Conservation (phyloP, 2,329 filamentous ascomycete genomes). For the Exophiala phaeomuriformis region DNA sequence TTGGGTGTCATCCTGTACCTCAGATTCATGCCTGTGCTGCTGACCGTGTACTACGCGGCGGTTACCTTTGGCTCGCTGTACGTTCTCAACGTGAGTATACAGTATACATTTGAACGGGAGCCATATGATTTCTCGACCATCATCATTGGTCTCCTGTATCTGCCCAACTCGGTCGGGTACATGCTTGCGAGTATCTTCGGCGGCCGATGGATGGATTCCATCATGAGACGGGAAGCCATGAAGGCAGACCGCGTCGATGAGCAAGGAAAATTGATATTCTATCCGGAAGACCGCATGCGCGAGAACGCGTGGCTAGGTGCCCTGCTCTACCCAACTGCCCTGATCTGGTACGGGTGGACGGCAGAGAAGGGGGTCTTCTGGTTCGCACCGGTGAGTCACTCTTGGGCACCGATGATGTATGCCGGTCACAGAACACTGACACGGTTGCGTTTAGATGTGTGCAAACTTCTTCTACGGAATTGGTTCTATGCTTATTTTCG, state of each 20-base stretch:
- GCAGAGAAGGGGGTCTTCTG: conserved; percentile 56
- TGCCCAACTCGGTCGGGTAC: conserved; percentile 70
- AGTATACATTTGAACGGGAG: conserved; percentile 57
- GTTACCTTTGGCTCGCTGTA: conserved; percentile 71
- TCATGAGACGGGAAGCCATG: conserved; percentile 71
- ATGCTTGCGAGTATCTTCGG: conserved; percentile 60
- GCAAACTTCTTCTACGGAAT: conserved; percentile 69
- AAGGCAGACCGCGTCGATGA: conserved; percentile 62
- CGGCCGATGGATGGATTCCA: conserved; percentile 69
- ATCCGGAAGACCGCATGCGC: conserved; percentile 73
- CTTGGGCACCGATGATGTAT: conserved; percentile 6
- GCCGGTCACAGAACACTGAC: conserved; percentile 21
- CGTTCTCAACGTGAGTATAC: conserved; percentile 68
- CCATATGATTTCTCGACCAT: conserved; percentile 65
- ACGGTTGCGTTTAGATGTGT: conserved; percentile 39
- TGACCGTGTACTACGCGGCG: conserved; percentile 66
- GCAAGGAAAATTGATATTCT: conserved; percentile 57
- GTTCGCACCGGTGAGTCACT: conserved; percentile 45
- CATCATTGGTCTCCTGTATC: conserved; percentile 67
- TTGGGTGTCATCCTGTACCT: conserved; percentile 63
- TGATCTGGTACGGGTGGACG: conserved; percentile 74
- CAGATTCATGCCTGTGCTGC: conserved; percentile 63
- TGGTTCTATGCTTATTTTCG: conserved; percentile 72
- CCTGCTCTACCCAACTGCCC: conserved; percentile 59
- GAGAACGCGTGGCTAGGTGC: conserved; percentile 75